Evolutionary conservation across 2,329 filamentous ascomycete genomes (phyloP).

Genomic region (Atkinsonella hypoxylon): DNA sequence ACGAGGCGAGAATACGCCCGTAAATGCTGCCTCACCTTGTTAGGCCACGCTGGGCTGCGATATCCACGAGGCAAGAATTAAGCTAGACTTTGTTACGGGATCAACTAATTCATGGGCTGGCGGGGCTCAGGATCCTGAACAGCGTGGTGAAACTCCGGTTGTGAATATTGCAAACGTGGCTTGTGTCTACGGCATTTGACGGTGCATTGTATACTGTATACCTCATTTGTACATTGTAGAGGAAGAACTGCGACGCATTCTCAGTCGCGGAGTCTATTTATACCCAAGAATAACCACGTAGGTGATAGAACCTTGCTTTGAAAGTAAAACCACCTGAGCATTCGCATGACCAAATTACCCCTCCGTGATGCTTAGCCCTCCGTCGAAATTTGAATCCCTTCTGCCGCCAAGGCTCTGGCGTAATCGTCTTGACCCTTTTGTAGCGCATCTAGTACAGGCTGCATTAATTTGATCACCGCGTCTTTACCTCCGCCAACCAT

Average conservation of each 20-base stretch:
- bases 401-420: slow-evolving; percentile 55
- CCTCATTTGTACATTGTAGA: neutral
- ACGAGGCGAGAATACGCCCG: slow-evolving; percentile 32
- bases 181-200: neutral
- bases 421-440: slow-evolving; percentile 61
- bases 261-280: neutral
- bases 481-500: slow-evolving; percentile 62
- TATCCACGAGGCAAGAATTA: too few species aligned
- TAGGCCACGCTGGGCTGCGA: too few species aligned
- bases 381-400: slow-evolving; percentile 36
- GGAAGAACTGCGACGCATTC: neutral
- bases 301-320: neutral
- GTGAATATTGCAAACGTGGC: too few species aligned
- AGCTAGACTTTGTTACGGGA: too few species aligned
- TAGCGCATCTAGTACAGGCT: slow-evolving; percentile 60
- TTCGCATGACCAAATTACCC: neutral
- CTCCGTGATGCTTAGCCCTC: slow-evolving; percentile 20
- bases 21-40: neutral
- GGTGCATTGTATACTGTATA: neutral
- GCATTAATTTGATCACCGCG: slow-evolving; percentile 65
- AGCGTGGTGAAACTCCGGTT: too few species aligned
- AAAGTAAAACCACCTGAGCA: neutral
- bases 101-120: too few species aligned
- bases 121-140: too few species aligned
- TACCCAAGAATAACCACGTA: neutral